Conservation (phyloP, 2,329 filamentous ascomycete species). For the Colletotrichum spinosum region DNA sequence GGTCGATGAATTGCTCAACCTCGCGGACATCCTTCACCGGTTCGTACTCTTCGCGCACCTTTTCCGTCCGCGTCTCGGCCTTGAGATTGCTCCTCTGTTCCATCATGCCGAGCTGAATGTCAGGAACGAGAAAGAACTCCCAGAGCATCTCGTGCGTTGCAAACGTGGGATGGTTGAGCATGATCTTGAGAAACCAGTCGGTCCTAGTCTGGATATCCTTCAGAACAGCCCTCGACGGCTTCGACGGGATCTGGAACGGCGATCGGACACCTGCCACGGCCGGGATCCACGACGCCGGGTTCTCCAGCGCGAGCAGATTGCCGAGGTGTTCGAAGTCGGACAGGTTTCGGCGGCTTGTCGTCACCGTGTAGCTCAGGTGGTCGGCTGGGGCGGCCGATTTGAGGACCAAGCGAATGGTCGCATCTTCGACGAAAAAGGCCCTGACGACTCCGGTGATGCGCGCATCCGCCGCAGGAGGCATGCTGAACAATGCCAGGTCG, state of each 20-base stretch:
- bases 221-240: conserved; percentile 87
- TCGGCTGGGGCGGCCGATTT: conserved; percentile 92
- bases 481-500: conserved; percentile 87
- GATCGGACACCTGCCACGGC: conserved; percentile 81
- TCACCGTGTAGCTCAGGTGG: conserved; percentile 88
- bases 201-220: conserved; percentile 89
- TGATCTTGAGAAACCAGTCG: conserved; percentile 87
- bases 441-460: conserved; percentile 93
- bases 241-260: conserved; percentile 92
- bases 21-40: conserved; percentile 86
- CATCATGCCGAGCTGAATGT: conserved; percentile 91
- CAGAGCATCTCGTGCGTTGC: conserved; percentile 96
- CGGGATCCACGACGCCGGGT: conserved; percentile 95
- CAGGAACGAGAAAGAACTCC: conserved; percentile 98
- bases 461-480: conserved; percentile 76
- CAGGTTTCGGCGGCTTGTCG: conserved; percentile 89
- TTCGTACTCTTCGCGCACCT: conserved; percentile 87
- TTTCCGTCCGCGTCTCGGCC: conserved; percentile 83
- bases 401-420: conserved; percentile 89
- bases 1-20: conserved; percentile 92
- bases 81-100: conserved; percentile 89
- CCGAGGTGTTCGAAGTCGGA: conserved; percentile 92
- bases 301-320: conserved; percentile 85
- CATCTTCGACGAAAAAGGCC: conserved; percentile 97
- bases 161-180: conserved; percentile 91